Evolutionary conservation across 768 basidiomycete genomes (phyloP), one percentile per base, ranked within the genome.

Genomic region (Holtermanniella nyarrowii): DNA sequence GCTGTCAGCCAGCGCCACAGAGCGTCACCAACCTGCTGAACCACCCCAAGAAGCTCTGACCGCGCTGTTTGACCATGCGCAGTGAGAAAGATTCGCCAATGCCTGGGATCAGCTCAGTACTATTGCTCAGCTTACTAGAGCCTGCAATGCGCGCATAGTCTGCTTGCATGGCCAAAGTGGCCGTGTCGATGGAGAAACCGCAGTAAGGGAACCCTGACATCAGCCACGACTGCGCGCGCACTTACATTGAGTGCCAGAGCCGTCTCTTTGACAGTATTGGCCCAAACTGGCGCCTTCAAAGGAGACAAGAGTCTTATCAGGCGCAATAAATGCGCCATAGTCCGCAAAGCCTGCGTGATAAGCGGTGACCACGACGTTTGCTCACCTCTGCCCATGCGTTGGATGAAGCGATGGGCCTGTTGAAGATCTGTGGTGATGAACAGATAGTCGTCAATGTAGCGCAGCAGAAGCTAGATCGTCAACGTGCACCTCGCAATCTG

Each of bases 381-480:
- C 20, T 14, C 45, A 81, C 86, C 89, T 68, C 77, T 66, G 22
- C 79, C 75, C 88, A 99, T 95, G 61, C 76, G 77, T 14, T 77
- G 70, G 42, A 96, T 70, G 67, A 95, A 99, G 0, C 72, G 73
- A 44, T 61, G 73, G 0, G 93, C 93, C 57, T 78, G 78, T 5
- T 58, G 42, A 2, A 71, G 70, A 48, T 77, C 78, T 1, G 86
- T 83, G 3, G 89, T 87, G 49, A 99, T 76, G 56, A 86, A 84
- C 41, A 97, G 73, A 67, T 96, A 99, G 65, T 99, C 95, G 62
- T 99, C 95, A n/a, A 93, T 81, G 52, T 89, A 77, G 53, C 95
- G 78, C 26, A 95, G 73, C 3, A 97, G 74, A 18, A 84, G 63
- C 90, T 93, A 21, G 24, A 41, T 43, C 25, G 10, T 4, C 5